These are phyloP conservation scores for Hygrophoropsis aurantiaca DNA, from an alignment of 768 basidiomycete genomes.

Conservation along the genomic window DNA sequence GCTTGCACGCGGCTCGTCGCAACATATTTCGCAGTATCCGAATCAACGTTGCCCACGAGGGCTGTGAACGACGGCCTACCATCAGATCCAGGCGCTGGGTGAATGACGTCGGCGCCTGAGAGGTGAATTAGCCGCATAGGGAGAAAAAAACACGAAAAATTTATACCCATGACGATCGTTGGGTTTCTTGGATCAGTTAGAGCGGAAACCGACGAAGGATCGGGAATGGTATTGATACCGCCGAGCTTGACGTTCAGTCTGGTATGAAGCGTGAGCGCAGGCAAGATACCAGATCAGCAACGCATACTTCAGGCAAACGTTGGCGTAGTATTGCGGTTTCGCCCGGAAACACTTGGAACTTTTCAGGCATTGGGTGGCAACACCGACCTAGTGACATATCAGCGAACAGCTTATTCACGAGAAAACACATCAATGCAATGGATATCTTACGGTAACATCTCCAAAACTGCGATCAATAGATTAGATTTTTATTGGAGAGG, in stretches of 20 bases:
- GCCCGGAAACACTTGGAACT: conserved; percentile 62
- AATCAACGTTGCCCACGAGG: conserved; percentile 79
- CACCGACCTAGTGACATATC: conserved; percentile 51
- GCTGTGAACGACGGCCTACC: conserved; percentile 81
- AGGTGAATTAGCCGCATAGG: neutral
- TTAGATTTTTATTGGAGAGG: conserved; percentile 4
- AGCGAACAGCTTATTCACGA: too few species aligned
- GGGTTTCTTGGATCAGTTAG: conserved; percentile 72
- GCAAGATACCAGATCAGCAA: neutral
- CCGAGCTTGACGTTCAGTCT: conserved; percentile 86
- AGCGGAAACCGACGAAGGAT: conserved; percentile 60
- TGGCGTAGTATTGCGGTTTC: conserved; percentile 78
- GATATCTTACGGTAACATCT: conserved; percentile 55
- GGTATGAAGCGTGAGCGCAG: conserved; percentile 2
- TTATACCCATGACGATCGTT: conserved; percentile 73
- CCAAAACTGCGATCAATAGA: conserved; percentile 56
- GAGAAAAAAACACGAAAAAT: conserved; percentile 1
- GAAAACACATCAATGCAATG: too few species aligned
- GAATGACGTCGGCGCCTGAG: conserved; percentile 78
- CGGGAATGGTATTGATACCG: conserved; percentile 79
- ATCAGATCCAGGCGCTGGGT: conserved; percentile 78
- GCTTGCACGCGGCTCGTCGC: conserved; percentile 63
- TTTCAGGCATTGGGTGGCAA: conserved; percentile 80
- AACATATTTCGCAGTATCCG: conserved; percentile 69
- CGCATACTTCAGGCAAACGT: conserved; percentile 74